Evolutionary conservation across 305 asterid species (phyloP).

Genomic region (Solanum hybrid): DNA sequence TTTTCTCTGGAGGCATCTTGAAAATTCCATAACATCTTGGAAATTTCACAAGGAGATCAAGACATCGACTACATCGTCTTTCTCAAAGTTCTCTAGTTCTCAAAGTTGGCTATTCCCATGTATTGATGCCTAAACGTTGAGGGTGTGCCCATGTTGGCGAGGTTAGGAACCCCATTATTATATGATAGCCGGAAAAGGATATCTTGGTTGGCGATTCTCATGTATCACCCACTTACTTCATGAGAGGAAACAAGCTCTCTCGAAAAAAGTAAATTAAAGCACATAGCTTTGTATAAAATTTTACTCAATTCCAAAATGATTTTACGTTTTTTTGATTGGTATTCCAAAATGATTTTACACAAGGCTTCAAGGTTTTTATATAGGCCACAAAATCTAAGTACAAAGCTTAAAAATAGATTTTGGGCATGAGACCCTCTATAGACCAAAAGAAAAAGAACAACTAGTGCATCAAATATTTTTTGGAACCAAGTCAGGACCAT

Average conservation of each 20-base stretch:
- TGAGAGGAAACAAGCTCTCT: conserved; percentile 1
- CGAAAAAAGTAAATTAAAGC: background rate
- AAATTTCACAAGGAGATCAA: background rate
- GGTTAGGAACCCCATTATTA: background rate
- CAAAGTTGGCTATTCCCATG: background rate
- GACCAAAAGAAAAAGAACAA: background rate
- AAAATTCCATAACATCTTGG: background rate
- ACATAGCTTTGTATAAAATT: background rate
- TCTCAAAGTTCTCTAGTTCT: no score
- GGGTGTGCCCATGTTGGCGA: background rate
- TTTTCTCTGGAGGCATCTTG: background rate
- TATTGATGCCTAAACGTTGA: background rate
- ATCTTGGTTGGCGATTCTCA: background rate
- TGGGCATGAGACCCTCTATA: background rate
- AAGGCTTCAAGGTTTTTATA: background rate
- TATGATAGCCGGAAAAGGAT: background rate
- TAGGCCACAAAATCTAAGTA: background rate
- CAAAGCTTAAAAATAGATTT: background rate
- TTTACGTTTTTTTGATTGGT: background rate
- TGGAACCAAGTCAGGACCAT: background rate
- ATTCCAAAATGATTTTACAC: background rate
- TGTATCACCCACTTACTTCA: background rate
- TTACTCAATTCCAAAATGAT: background rate
- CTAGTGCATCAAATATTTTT: background rate
- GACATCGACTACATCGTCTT: background rate